These are phyloP conservation scores for Paramecium caudatum DNA, from an alignment of 73 alveolate genomes.

Conservation along the genomic window DNA sequence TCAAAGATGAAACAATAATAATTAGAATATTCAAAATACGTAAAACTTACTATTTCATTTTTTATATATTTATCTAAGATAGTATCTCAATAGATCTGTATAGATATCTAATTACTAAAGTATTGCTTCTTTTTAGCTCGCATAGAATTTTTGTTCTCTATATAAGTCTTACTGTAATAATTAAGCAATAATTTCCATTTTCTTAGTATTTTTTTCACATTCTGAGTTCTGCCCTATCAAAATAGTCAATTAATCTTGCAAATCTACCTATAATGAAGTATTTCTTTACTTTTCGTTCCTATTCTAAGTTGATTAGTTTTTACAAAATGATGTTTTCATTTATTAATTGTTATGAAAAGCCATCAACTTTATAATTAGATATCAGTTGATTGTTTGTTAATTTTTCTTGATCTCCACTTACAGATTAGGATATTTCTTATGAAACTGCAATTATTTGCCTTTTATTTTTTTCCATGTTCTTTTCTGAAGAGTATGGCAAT, in stretches of 20 bases:
- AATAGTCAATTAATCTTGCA: background rate
- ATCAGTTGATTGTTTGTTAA: background rate
- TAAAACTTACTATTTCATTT: too few species aligned
- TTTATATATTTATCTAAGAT: constrained; percentile 27
- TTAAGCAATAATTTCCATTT: background rate
- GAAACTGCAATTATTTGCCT: background rate
- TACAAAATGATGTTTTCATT: background rate
- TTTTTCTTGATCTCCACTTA: background rate
- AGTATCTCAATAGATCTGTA: constrained; percentile 14
- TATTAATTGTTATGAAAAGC: background rate
- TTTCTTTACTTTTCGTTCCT: background rate
- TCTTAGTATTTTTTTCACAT: background rate
- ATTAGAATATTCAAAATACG: too few species aligned
- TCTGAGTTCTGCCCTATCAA: background rate
- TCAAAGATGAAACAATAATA: too few species aligned
- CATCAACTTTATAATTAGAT: constrained; percentile 19
- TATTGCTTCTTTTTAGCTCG: constrained; percentile 6
- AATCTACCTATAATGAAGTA: background rate
- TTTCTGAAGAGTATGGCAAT: constrained; percentile 12
- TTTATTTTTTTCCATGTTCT: constrained; percentile 1
- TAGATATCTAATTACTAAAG: constrained; percentile 7
- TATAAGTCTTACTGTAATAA: background rate
- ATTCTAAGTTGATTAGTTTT: background rate
- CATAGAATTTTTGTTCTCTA: background rate
- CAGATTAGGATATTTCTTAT: background rate